phyloP scores from a whole-genome alignment of 1,284 basidiomycete genomes.

The Microbotryum intermedium region DNA sequence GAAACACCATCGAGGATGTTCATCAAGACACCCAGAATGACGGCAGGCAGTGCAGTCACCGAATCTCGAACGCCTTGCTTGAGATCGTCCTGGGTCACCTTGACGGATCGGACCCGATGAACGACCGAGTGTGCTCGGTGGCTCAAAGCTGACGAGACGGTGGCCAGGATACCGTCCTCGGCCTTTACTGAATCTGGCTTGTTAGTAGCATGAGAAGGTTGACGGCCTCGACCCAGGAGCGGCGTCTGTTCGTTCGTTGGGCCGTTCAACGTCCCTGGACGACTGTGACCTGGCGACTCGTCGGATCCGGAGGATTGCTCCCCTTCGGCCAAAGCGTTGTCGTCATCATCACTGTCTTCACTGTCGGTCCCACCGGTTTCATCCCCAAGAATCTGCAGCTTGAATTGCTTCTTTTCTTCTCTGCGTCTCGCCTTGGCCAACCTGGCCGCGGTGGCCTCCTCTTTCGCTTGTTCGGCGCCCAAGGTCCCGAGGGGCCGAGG shows the following conservation, averaged over 20 bases:
- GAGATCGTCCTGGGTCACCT: slow-evolving; percentile 9
- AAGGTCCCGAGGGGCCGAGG: neutral
- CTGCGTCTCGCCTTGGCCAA: neutral
- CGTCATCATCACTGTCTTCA: slow-evolving; percentile 5
- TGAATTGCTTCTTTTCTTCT: neutral
- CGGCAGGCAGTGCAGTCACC: slow-evolving; percentile 19
- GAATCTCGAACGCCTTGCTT: slow-evolving; percentile 3
- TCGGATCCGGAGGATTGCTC: neutral
- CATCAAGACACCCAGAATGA: slow-evolving; percentile 51
- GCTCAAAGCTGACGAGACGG: too few relatives aligned
- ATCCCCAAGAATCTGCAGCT: slow-evolving; percentile 12
- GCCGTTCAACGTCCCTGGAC: neutral
- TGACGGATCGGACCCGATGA: neutral
- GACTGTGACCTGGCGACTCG: neutral
- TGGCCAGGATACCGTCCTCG: too few relatives aligned
- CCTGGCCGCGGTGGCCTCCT: slow-evolving; percentile 3
- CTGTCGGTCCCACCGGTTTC: slow-evolving; percentile 4
- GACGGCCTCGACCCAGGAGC: slow-evolving; percentile 2
- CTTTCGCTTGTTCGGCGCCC: slow-evolving; percentile 7
- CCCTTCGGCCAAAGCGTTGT: neutral
- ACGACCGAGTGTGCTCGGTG: too few relatives aligned
- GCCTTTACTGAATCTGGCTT: too few relatives aligned
- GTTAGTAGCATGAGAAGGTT: neutral
- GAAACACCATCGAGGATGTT: slow-evolving; percentile 87
- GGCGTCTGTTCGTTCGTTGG: slow-evolving; percentile 14